Conservation (phyloP, 257 asterid species). For the Solanum sparsipilum region DNA sequence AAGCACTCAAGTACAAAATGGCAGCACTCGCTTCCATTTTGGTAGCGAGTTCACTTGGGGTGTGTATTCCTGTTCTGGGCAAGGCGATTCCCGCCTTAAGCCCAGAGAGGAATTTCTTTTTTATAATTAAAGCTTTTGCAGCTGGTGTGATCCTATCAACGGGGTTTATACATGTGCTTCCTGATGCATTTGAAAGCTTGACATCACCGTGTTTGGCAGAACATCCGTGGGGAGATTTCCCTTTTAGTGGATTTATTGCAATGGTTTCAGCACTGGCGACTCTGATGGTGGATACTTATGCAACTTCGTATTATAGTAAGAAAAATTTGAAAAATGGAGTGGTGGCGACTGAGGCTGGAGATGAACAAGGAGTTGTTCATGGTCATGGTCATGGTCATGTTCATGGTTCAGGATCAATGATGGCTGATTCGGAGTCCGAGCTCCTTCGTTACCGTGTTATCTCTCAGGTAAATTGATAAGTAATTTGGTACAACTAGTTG, state of each 20-base stretch:
- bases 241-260: conserved; percentile 14
- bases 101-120: conserved; percentile 9
- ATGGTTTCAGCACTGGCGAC: conserved; percentile 16
- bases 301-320: background rate
- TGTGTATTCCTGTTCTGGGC: too few relatives aligned
- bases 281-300: conserved; percentile 16
- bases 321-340: background rate
- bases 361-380: background rate
- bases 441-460: conserved; percentile 14
- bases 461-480: conserved; percentile 4
- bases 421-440: background rate
- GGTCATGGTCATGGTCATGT: conserved; percentile 14
- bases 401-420: background rate
- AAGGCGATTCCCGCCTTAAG: background rate
- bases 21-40: too few relatives aligned
- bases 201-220: conserved; percentile 2
- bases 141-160: conserved; percentile 18
- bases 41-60: too few relatives aligned
- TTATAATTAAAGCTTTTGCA: conserved; percentile 12
- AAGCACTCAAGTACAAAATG: too few relatives aligned
- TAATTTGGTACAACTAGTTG: too few relatives aligned
- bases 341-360: background rate
- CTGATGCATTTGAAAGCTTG: conserved; percentile 11
- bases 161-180: conserved; percentile 13
- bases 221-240: conserved; percentile 15